phyloP scores from a whole-genome alignment of 345 rosid species.

The Firmiana major region DNA sequence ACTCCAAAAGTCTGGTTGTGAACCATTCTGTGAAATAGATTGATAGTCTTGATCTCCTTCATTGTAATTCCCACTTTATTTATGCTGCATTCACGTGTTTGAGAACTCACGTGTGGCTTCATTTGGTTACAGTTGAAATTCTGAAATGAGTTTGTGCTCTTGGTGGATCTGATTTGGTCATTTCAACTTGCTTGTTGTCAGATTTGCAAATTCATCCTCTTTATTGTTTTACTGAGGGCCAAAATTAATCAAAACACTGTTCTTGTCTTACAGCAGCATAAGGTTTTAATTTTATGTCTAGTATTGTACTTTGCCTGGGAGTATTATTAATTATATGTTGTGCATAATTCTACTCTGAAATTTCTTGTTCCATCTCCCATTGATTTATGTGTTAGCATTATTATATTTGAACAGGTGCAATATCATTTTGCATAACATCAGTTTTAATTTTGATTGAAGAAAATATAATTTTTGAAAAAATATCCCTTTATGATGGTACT shows the following conservation, averaged over 20 bases:
- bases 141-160: neutral
- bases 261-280: neutral
- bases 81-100: neutral
- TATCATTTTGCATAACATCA: neutral
- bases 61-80: neutral
- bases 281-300: conserved; percentile 4
- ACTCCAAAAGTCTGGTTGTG: neutral
- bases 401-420: neutral
- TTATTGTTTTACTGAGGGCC: neutral
- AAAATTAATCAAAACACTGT: neutral
- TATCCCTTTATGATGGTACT: neutral
- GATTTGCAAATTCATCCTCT: neutral
- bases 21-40: neutral
- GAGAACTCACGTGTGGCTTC: neutral
- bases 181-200: neutral
- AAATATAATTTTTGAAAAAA: neutral
- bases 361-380: neutral
- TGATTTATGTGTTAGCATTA: neutral
- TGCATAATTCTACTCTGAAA: neutral
- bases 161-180: neutral
- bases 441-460: neutral
- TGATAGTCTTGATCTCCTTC: neutral
- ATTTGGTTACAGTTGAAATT: neutral
- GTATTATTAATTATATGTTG: neutral
- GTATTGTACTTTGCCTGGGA: neutral